Evolutionary conservation across 2,329 filamentous ascomycete species (phyloP), one percentile per base, ranked within the genome.

Genomic region (Calycina herbarum): DNA sequence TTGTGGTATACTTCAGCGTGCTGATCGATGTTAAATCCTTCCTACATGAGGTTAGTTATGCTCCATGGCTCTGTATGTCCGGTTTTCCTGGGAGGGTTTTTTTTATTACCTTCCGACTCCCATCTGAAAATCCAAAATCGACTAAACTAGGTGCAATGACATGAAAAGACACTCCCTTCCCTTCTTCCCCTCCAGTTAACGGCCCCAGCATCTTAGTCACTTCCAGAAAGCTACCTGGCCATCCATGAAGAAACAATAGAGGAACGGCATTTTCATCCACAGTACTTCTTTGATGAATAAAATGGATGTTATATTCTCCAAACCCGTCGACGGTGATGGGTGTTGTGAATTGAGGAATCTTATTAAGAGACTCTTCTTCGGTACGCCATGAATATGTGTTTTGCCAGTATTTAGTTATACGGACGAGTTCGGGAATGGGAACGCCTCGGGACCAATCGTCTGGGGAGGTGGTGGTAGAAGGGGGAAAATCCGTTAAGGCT

Each of bases 1-100:
- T 86, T 86, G 74, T 93, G 85, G 68, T 85, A 78, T 0, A 82
- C 82, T 74, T 91, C 86, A 1, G 87, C 86, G 71, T 89, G 88
- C 68, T 89, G 84, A 29, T 79, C 78, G 20, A 86, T 72, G 4
- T 80, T 82, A 66, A 89, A 90, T 0, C 86, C 86, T 64, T 78
- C 79, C 76, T 85, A 79, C 57, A 75, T 75, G 5, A 7, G 38
- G 42, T 67, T 33, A 66, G 58, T 38, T 15, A 51, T 60, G 6
- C 5, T 40, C 10, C 3, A 5, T 40, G 13, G 13, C 2, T 40
- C 76, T 85, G 79, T 57, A 75, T 75, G 2, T 48, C 42, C 17
- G 20, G 7, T 24, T 51, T 51, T 20, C 3, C 42, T 20, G 35
- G 5, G 38, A 4, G 11, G 38, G 13, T 13, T 3, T 11, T 24